phyloP scores from a whole-genome alignment of 2,329 filamentous ascomycete genomes.

The Paradendryphiella salina region DNA sequence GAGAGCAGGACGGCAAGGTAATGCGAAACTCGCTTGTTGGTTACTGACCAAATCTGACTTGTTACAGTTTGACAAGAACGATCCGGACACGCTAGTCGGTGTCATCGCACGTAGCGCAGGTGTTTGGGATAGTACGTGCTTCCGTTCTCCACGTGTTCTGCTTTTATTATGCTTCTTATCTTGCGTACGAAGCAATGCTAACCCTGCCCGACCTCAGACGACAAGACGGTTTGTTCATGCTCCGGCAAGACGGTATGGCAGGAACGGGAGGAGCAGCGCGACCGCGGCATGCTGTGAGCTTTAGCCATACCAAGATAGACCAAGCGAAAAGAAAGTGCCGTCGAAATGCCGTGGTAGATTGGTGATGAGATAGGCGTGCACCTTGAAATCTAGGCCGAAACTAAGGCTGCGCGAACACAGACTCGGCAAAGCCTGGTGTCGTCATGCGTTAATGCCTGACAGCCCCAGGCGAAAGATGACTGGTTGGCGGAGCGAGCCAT shows the following conservation, averaged over 20 bases:
- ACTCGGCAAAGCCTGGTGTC: conserved; percentile 29
- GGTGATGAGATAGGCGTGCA: conserved; percentile 23
- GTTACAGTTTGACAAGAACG: conserved; percentile 57
- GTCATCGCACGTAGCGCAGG: conserved; percentile 94
- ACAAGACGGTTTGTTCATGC: conserved; percentile 97
- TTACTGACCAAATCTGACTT: conserved; percentile 51
- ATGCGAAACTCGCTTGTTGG: conserved; percentile 6
- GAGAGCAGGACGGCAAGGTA: conserved; percentile 60
- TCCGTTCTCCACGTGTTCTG: conserved; percentile 7
- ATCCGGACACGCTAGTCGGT: conserved; percentile 83
- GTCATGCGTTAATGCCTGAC: conserved; percentile 46
- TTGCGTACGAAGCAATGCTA: background rate
- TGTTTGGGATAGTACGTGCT: conserved; percentile 73
- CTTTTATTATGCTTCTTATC: background rate
- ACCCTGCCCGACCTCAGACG: conserved; percentile 52
- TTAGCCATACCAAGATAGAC: conserved; percentile 20
- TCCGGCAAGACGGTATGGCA: conserved; percentile 98
- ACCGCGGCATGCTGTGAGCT: conserved; percentile 82
- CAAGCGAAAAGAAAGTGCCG: conserved; percentile 25
- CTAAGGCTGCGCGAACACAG: conserved; percentile 37
- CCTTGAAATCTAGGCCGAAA: conserved; percentile 43
- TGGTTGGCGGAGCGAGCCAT: conserved; percentile 24
- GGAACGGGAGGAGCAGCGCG: conserved; percentile 86
- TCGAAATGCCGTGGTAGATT: conserved; percentile 22
- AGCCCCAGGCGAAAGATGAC: conserved; percentile 23